Conservation (phyloP, 2,329 filamentous ascomycete genomes). For the Huntiella omanensis region DNA sequence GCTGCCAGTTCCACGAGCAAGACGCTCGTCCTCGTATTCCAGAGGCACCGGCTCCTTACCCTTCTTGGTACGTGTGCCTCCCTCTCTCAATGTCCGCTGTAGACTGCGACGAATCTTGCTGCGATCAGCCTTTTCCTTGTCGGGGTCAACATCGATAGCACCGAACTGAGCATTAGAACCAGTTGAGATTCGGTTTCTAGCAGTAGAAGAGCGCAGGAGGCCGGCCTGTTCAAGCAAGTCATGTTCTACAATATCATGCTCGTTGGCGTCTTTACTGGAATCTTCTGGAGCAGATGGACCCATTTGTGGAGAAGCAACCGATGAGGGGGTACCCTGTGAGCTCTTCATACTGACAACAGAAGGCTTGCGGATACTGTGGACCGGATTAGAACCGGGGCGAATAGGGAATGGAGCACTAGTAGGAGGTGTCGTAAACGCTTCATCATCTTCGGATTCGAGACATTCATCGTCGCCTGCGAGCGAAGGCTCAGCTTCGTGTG, state of each 20-base stretch:
- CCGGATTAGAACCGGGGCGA: slow-evolving; percentile 1
- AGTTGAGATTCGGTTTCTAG: slow-evolving; percentile 7
- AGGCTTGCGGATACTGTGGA: slow-evolving; percentile 1
- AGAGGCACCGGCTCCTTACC: slow-evolving; percentile 39
- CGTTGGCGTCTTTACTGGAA: slow-evolving; percentile 18
- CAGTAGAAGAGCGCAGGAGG: slow-evolving; percentile 23
- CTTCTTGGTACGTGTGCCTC: slow-evolving; percentile 53
- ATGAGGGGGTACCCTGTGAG: slow-evolving; percentile 8
- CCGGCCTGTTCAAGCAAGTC: slow-evolving; percentile 50
- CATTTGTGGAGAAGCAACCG: slow-evolving; percentile 1
- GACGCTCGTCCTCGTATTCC: slow-evolving; percentile 38
- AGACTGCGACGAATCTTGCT: slow-evolving; percentile 67
- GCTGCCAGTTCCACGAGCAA: slow-evolving; percentile 64
- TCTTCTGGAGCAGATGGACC: slow-evolving; percentile 21
- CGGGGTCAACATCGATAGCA: slow-evolving; percentile 10
- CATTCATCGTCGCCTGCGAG: background rate
- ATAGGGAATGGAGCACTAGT: slow-evolving; percentile 18
- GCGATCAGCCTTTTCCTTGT: slow-evolving; percentile 32
- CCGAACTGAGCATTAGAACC: slow-evolving; percentile 7
- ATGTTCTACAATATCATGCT: slow-evolving; percentile 47
- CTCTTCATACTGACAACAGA: slow-evolving; percentile 18
- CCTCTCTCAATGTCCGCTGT: slow-evolving; percentile 74
- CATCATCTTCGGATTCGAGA: slow-evolving; percentile 5
- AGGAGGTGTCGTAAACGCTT: slow-evolving; percentile 21
- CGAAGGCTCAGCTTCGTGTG: background rate